Conservation (phyloP, 2,329 filamentous ascomycete genomes). For the Xylaria sp. region DNA sequence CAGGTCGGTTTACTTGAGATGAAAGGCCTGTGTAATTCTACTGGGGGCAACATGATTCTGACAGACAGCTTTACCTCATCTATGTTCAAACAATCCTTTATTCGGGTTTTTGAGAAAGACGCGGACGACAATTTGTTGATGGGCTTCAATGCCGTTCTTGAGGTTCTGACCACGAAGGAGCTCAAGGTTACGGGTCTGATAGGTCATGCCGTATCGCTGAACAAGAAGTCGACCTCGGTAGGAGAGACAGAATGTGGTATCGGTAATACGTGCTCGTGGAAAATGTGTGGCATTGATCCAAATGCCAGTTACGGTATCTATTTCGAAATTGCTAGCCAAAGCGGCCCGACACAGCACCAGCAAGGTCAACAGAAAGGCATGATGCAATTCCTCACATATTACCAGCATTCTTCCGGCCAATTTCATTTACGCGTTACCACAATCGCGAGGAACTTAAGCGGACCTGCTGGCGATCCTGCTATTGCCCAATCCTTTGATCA, state of each 20-base stretch:
- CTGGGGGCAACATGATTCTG: constrained; percentile 96
- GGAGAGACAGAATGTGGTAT: constrained; percentile 98
- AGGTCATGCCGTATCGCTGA: constrained; percentile 93
- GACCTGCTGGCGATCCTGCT: constrained; percentile 91
- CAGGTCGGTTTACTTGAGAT: constrained; percentile 98
- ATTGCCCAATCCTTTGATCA: constrained; percentile 98
- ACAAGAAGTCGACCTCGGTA: constrained; percentile 97
- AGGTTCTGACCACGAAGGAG: constrained; percentile 97
- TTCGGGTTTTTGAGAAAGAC: constrained; percentile 97
- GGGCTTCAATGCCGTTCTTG: constrained; percentile 97
- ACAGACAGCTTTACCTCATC: constrained; percentile 99
- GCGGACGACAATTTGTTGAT: constrained; percentile 93
- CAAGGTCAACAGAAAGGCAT: constrained; percentile 91
- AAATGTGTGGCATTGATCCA: constrained; percentile 98
- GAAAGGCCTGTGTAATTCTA: constrained; percentile 96
- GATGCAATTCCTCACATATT: constrained; percentile 98
- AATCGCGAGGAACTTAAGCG: constrained; percentile 88
- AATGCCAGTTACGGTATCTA: constrained; percentile 94
- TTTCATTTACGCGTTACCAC: constrained; percentile 97
- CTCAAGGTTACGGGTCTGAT: constrained; percentile 98
- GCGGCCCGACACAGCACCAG: constrained; percentile 84
- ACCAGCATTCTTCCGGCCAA: constrained; percentile 95
- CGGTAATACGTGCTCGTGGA: constrained; percentile 98
- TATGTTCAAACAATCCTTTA: constrained; percentile 99
- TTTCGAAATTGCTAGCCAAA: constrained; percentile 96